Evolutionary conservation across 164 flowering plant genomes (phyloP).

Genomic region (Vitis rupestris): DNA sequence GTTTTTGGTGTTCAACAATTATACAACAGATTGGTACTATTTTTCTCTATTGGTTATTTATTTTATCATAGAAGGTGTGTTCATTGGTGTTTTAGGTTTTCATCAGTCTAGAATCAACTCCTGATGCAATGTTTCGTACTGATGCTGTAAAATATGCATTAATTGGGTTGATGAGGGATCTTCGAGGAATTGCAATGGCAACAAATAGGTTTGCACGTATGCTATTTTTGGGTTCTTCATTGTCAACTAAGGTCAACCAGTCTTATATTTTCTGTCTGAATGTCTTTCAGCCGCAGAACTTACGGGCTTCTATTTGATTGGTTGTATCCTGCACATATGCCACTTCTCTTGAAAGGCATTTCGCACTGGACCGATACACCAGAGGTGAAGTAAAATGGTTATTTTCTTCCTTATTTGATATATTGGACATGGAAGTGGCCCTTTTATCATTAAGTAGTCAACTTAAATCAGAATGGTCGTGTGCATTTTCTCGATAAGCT

Average conservation of each 20-base stretch:
- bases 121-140: slow-evolving; percentile 81
- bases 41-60: neutral
- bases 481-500: no score
- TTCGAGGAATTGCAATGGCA: slow-evolving; percentile 97
- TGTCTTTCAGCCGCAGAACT: slow-evolving; percentile 75
- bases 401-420: neutral
- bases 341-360: slow-evolving; percentile 82
- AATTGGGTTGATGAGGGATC: slow-evolving; percentile 93
- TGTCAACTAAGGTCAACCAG: neutral
- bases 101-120: slow-evolving; percentile 76
- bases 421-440: neutral
- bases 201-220: slow-evolving; percentile 66
- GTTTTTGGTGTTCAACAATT: no score
- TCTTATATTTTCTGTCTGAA: neutral
- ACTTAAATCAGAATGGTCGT: neutral
- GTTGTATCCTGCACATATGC: slow-evolving; percentile 94
- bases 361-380: slow-evolving; percentile 93
- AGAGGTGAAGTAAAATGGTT: slow-evolving; percentile 55
- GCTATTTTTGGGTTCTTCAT: slow-evolving; percentile 4
- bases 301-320: slow-evolving; percentile 95
- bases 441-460: neutral
- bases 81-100: slow-evolving; percentile 54
- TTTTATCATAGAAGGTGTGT: neutral
- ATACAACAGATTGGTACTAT: neutral
- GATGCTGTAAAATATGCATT: slow-evolving; percentile 87